Evolutionary conservation across 257 asterid genomes (phyloP).

Genomic region (Verbascum thapsus): DNA sequence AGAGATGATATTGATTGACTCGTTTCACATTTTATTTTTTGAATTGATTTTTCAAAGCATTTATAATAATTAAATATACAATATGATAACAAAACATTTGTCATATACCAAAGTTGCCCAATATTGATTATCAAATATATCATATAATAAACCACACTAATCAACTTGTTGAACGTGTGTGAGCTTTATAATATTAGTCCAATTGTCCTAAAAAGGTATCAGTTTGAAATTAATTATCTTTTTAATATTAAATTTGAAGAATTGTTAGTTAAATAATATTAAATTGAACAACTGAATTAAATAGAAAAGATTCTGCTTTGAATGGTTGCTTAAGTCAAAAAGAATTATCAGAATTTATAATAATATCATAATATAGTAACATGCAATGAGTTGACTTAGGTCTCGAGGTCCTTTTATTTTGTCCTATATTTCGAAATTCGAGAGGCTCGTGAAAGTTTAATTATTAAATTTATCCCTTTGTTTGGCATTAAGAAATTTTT

Average conservation of each 20-base stretch:
- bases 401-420: constrained; percentile 29
- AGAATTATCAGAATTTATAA: constrained; percentile 26
- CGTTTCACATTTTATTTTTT: too few species aligned
- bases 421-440: constrained; percentile 11
- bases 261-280: background rate
- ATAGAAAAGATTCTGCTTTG: constrained; percentile 4
- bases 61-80: too few species aligned
- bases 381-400: constrained; percentile 39
- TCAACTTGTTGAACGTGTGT: too few species aligned
- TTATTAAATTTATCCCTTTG: background rate
- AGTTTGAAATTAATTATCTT: constrained; percentile 2
- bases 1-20: too few species aligned
- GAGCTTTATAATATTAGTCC: too few species aligned
- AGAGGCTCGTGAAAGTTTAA: constrained; percentile 38
- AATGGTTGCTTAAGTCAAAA: constrained; percentile 37
- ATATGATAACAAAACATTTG: too few species aligned
- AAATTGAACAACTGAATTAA: too few species aligned
- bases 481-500: background rate
- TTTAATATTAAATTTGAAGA: constrained; percentile 24
- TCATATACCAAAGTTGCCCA: too few species aligned
- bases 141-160: too few species aligned
- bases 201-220: background rate
- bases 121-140: too few species aligned
- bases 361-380: constrained; percentile 27
- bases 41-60: too few species aligned